Evolutionary conservation across 352 stramenopile species (phyloP).

Genomic region (Globisporangium spinosum): DNA sequence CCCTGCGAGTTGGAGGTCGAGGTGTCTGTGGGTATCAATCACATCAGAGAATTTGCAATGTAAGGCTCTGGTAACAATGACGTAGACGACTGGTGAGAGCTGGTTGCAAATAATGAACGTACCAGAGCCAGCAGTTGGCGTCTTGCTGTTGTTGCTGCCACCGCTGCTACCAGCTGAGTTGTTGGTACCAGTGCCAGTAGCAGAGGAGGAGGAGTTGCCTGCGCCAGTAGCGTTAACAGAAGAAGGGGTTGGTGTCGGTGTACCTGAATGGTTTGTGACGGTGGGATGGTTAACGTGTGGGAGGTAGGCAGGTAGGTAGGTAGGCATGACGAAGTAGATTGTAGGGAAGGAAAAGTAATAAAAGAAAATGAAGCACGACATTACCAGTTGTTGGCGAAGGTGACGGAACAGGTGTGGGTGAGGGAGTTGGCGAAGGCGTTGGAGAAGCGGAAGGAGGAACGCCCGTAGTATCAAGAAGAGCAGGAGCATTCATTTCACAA

Average conservation of each 20-base stretch:
- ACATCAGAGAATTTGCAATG: background rate
- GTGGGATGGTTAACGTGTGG: background rate
- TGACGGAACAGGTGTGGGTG: background rate
- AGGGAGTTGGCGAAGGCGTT: slow-evolving; percentile 4
- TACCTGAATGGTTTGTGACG: slow-evolving; percentile 7
- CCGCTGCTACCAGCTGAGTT: background rate
- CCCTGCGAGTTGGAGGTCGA: slow-evolving; percentile 20
- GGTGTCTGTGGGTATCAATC: background rate
- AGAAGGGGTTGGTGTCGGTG: slow-evolving; percentile 14
- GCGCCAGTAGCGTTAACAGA: slow-evolving; percentile 11
- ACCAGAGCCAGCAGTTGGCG: background rate
- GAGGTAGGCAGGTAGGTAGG: background rate
- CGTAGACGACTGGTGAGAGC: background rate
- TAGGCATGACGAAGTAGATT: background rate
- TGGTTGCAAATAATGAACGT: background rate
- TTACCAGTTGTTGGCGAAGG: slow-evolving; percentile 12
- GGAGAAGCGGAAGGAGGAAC: background rate
- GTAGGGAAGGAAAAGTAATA: background rate
- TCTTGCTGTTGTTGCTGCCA: background rate
- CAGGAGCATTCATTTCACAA: background rate
- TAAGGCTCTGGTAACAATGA: background rate
- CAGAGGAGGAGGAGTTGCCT: slow-evolving; percentile 5
- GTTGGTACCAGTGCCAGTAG: background rate
- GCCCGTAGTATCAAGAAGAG: slow-evolving; percentile 10
- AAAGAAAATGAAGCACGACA: slow-evolving; percentile 5